Evolutionary conservation across 805 yeast genomes (phyloP), one percentile per base, ranked within the genome.

Genomic region (Candida berthetii): DNA sequence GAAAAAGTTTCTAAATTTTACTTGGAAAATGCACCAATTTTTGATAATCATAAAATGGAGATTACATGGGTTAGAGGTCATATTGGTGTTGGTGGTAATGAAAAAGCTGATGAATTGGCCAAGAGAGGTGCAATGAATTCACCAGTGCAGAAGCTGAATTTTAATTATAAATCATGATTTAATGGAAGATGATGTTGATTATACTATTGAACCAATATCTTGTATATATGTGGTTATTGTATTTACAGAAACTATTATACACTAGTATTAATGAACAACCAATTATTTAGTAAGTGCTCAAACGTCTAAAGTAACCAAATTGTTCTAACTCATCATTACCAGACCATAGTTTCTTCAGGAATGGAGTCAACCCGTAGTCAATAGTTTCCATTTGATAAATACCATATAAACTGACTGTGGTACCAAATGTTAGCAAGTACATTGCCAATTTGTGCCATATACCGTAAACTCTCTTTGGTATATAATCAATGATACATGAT

Each of bases 401-500:
- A 42, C 95, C 95, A 60, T 82, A 85, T 18, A 79, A 75, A 15
- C 82, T 78, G 33, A 83, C 62, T 20, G 74, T 71, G 19, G 86
- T 71, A 36, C 93, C 91, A 20, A 79, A 58, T 31, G 79, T 68
- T 55, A 85, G 68, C 37, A 80, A 55, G 50, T 72, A 71, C 74
- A 76, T 75, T 42, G 86, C 85, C 44, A 60, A 61, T 43, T 66
- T 70, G 63, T 83, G 86, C 72, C 75, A 72, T 28, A 69, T 48
- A 14, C 90, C 89, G 54, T 74, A 85, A 29, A 80, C 85, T 66
- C 91, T 76, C 57, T 67, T 66, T 39, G 91, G 93, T 41, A 85
- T 80, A 64, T 84, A 83, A 62, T 85, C 93, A 42, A 75, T 74
- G 52, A 85, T 85, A 69, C 93, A 83, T 35, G 86, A 71, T 55